phyloP scores from a whole-genome alignment of 164 flowering plant genomes.

The Umbilicus rupestris region DNA sequence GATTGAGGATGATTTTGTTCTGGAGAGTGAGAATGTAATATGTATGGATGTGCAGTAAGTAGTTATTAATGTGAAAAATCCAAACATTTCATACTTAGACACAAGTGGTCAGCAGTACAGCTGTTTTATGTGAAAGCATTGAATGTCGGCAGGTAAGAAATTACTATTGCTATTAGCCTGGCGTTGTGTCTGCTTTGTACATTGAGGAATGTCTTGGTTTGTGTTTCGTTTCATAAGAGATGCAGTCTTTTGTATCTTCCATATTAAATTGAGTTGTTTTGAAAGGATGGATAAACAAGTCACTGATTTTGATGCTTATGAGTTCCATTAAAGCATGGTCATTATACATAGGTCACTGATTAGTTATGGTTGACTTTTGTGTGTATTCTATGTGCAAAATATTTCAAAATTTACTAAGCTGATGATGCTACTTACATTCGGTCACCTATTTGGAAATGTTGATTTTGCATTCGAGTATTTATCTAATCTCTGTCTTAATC shows the following conservation, averaged over 20 bases:
- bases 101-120: not conserved
- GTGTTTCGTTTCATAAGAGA: not conserved
- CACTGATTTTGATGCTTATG: not conserved
- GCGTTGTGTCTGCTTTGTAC: not conserved
- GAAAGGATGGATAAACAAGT: not conserved
- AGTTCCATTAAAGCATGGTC: too few relatives aligned
- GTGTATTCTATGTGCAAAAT: too few relatives aligned
- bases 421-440: too few relatives aligned
- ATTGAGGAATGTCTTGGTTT: slow-evolving; percentile 2
- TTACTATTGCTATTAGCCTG: not conserved
- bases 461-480: too few relatives aligned
- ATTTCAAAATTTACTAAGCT: not conserved
- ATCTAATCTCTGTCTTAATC: not conserved
- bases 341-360: too few relatives aligned
- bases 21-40: not conserved
- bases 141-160: slow-evolving; percentile 6
- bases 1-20: slow-evolving; percentile 3
- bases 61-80: not conserved
- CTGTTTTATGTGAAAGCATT: not conserved
- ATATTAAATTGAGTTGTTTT: not conserved
- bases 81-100: not conserved
- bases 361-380: too few relatives aligned
- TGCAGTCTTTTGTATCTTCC: not conserved
- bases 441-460: too few relatives aligned
- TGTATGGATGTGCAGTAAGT: not conserved